Evolutionary conservation across 306 rosid genomes (phyloP).

Genomic region (Fragaria iinumae): DNA sequence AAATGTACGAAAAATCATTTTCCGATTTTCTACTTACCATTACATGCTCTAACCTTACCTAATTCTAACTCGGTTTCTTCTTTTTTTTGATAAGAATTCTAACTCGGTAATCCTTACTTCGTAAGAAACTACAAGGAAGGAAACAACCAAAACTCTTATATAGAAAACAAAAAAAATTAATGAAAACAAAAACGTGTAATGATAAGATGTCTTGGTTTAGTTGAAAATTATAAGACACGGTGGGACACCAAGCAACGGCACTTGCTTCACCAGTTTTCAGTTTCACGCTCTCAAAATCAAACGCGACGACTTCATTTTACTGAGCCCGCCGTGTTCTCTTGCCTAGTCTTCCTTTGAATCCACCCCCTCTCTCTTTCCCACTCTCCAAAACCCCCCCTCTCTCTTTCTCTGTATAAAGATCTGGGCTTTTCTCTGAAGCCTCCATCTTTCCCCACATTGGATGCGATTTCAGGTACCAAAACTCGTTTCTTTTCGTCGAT

Average conservation of each 20-base stretch:
- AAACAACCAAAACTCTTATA: neutral
- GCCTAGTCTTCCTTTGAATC: conserved; percentile 30
- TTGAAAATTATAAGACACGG: neutral
- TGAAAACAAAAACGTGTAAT: neutral
- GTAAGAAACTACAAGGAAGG: neutral
- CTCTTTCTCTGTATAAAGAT: conserved; percentile 9
- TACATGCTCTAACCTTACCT: too few relatives aligned
- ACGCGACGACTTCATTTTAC: neutral
- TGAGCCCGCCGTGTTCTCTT: conserved; percentile 6
- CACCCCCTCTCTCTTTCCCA: conserved; percentile 20
- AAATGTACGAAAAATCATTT: too few relatives aligned
- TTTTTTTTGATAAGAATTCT: neutral
- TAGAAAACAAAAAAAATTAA: too few relatives aligned
- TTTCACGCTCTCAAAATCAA: neutral
- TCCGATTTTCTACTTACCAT: too few relatives aligned
- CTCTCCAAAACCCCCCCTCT: conserved; percentile 10
- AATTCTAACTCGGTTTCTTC: too few relatives aligned
- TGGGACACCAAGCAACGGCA: neutral
- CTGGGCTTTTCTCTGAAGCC: conserved; percentile 3
- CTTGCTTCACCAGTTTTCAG: neutral
- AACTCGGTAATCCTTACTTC: neutral
- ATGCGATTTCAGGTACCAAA: conserved; percentile 46
- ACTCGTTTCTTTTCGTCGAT: conserved; percentile 18
- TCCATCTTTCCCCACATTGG: conserved; percentile 13
- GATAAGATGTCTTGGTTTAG: neutral